Base-by-base conservation (phyloP, 116 monocot species). In the Papilionanthe hybrid region DNA sequence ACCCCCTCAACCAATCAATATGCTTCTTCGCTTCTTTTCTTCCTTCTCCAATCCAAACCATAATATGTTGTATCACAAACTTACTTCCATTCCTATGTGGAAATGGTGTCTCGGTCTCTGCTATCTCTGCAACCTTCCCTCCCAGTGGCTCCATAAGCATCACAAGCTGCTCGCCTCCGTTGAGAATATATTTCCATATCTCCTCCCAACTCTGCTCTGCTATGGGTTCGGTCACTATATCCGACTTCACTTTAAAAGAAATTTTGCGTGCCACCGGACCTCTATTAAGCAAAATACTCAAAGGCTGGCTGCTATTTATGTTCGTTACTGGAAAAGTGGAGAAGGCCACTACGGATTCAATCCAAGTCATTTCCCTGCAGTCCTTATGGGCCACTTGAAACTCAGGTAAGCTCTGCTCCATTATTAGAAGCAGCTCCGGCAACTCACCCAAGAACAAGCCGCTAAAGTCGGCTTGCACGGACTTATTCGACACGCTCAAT, bases 61-160 rank as follows among this genome's bases (percentile, higher is more conserved):
- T 50, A 17, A 81, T 19, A 44, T 89, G 72, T 68, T 83, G 89
- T 13, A 91, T 76, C 8, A 78, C 81, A 17, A 79, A 91, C 80
- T 86, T 32, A 25, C 43, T 85, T 50, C 91, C 91, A 12, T 83
- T 81, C 47, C 91, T 85, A 20, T 91, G 83, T 0, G 91, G 91
- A 80, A 85, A 91, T 0, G 89, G 89, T 30, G 63, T 85, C 25
- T 77, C 89, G 4, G 56, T 73, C 29, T 87, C 86, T 0, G 79
- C 48, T 7, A 89, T 85, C 68, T 77, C 63, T 63, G 44, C 48
- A 80, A 91, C 81, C 79, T 74, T 77, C 4, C 85, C 89, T 29
- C 91, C 91, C 0, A 50, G 78, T 12, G 89, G 87, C 25, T 89
- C 87, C 0, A 87, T 6, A 6, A 89, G 66, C 60, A 91, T 25